Evolutionary conservation across 179 eudicot species (phyloP), one percentile per base, ranked within the genome.

Genomic region (Sideroxylon spinosum): DNA sequence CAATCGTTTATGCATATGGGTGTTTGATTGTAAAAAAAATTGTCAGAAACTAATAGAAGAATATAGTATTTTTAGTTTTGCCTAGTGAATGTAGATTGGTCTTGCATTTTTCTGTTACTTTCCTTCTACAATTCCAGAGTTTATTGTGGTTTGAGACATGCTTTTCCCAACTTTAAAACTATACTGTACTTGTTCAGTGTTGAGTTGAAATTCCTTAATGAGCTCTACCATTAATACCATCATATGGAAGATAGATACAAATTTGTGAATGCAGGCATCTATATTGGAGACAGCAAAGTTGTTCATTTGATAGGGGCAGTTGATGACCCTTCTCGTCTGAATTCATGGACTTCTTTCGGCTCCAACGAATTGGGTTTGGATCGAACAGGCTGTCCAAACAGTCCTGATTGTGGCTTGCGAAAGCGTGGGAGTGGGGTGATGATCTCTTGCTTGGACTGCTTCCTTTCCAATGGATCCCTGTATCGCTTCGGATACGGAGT

Each of bases 391-490:
- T 89, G 89, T 81, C 80, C 82, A 9, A 86, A 82, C 20, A 81
- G 86, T 50, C 89, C 88, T 19, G 86, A 87, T 62, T 89, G 95
- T 78, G 93, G 93, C 62, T 88, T 85, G 65, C 80, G 81, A 44
- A 84, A 83, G 78, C 84, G 83, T 2, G 28, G 68, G 46, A 91
- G 91, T 71, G 93, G 95, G 50, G 95, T 90, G 9, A 80, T 75
- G 12, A 83, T 88, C 62, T 79, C 91, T 64, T 89, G 93, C 73
- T 67, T 91, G 72, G 93, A 87, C 86, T 91, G 93, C 79, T 91
- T 90, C 80, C 86, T 91, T 0, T 78, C 78, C 20, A 75, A 77
- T 13, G 91, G 90, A 62, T 83, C 87, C 46, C 83, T 90, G 22
- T 87, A 87, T 80, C 83, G 85, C 67, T 90, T 84, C 5, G 93